Conservation (phyloP, 257 asterid genomes). For the Gentiana macrophylla region DNA sequence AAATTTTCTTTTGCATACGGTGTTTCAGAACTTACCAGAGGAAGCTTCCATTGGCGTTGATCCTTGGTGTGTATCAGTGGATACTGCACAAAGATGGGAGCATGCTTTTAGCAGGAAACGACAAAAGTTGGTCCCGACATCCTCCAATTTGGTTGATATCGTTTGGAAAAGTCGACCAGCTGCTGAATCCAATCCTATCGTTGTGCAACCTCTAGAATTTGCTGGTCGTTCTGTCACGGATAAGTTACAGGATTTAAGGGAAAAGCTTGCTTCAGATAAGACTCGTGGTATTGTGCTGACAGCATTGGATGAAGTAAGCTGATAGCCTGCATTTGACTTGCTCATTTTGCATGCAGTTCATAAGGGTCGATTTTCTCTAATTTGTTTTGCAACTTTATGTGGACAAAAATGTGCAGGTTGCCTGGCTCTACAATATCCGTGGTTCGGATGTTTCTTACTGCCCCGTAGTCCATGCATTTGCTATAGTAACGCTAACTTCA, state of each 20-base stretch:
- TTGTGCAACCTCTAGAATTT: constrained; percentile 64
- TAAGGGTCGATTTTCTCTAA: constrained; percentile 2
- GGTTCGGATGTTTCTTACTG: constrained; percentile 80
- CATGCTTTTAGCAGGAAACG: constrained; percentile 57
- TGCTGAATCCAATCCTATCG: constrained; percentile 54
- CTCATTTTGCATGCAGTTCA: constrained; percentile 5
- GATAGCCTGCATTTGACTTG: background rate
- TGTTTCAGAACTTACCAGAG: constrained; percentile 59
- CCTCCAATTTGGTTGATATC: constrained; percentile 73
- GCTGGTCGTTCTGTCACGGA: constrained; percentile 76
- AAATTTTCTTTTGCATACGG: constrained; percentile 2
- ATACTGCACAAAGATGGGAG: constrained; percentile 87
- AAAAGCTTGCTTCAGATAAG: constrained; percentile 56
- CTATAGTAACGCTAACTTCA: constrained; percentile 58
- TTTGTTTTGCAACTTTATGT: constrained; percentile 6
- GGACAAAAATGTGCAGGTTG: constrained; percentile 48
- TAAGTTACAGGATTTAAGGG: constrained; percentile 74
- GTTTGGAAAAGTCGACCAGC: constrained; percentile 85
- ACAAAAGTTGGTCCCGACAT: constrained; percentile 62
- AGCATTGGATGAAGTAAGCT: constrained; percentile 78
- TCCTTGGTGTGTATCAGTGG: constrained; percentile 92
- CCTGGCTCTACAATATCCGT: constrained; percentile 85
- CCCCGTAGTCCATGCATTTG: constrained; percentile 92
- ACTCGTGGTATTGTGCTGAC: constrained; percentile 60
- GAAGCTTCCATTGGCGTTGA: constrained; percentile 81